Evolutionary conservation across 768 basidiomycete species (phyloP), one percentile per base, ranked within the genome.

Genomic region (Boletus pseudo-olivaceus): DNA sequence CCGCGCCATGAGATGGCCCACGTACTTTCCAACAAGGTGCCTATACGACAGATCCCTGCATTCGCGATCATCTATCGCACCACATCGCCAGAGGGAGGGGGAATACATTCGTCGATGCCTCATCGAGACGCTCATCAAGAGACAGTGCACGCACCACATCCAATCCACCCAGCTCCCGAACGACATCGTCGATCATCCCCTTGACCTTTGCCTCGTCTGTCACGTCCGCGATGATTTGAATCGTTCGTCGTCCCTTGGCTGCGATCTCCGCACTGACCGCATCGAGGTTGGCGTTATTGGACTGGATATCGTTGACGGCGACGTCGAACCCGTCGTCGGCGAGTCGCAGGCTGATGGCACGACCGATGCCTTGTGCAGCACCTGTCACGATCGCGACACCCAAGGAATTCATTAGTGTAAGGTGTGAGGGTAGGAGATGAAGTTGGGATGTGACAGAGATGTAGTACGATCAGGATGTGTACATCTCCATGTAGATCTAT

Each of bases 331-430:
- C 58, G n/a, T 59, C 53, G 10, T 63, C 53, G n/a, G 80, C 77
- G 10, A 83, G 74, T 5, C 77, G 73, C 4, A 73, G 55, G 9
- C 78, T 77, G 38, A 82, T 76, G 34, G 75, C 77, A 37, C 71
- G 71, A 1, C 81, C 82, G 11, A 82, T 79, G 23, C 81, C 82
- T 46, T 72, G 74, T 2, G 72, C 70, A 11, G 71, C 72, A 26
- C 78, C 80, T 0, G 78, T 79, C 34, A 81, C 66, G 49, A 78
- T 62, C 3, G 76, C 78, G 43, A 76, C 67, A 37, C 71, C 38
- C 15, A 14, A 6, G 35, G 41, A 23, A 45, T 17, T 39, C 40
- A 34, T 41, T 11, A 2, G 6, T n/a, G n/a, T n/a, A n/a, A 30
- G n/a, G 7, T 42, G 3, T n/a, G 15, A 29, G 27, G 7, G 17